A percentile compares a stretch with the other conserved stretches of the same genome.
These are phyloP conservation scores for Stevia rebaudiana DNA, from an alignment of 140 eudicot species.

Conservation along the genomic window DNA sequence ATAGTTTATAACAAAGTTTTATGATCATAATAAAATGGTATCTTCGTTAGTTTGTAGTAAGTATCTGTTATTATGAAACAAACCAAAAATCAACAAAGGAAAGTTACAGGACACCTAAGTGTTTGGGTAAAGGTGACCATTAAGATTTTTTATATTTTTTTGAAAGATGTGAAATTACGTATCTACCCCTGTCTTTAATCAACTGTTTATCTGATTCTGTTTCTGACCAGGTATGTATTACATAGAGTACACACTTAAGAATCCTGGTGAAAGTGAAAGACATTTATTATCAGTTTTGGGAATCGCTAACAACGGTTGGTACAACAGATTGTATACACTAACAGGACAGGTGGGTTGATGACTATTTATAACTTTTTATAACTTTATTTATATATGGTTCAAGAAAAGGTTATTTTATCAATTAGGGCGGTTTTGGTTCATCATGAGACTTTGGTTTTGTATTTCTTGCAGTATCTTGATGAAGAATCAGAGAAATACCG, in stretches of 20 bases:
- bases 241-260: constrained; percentile 78
- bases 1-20: too few species aligned
- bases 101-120: too few species aligned
- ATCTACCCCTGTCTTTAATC: not conserved
- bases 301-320: constrained; percentile 73
- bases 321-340: constrained; percentile 87
- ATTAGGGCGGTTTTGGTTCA: not conserved
- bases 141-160: not conserved
- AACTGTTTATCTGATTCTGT: not conserved
- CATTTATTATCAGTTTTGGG: constrained; percentile 76
- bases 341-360: constrained; percentile 80
- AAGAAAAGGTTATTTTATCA: not conserved
- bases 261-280: constrained; percentile 85
- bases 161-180: not conserved
- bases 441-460: not conserved
- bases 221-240: constrained; percentile 67
- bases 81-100: too few species aligned
- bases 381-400: not conserved
- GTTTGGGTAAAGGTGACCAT: not conserved
- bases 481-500: constrained; percentile 82
- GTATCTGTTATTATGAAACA: too few species aligned
- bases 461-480: constrained; percentile 65
- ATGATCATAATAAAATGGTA: too few species aligned
- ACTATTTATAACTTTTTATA: not conserved
- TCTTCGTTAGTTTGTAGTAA: too few species aligned